Evolutionary conservation across 257 asterid genomes (phyloP).

Genomic region (Euphrasia confusa): DNA sequence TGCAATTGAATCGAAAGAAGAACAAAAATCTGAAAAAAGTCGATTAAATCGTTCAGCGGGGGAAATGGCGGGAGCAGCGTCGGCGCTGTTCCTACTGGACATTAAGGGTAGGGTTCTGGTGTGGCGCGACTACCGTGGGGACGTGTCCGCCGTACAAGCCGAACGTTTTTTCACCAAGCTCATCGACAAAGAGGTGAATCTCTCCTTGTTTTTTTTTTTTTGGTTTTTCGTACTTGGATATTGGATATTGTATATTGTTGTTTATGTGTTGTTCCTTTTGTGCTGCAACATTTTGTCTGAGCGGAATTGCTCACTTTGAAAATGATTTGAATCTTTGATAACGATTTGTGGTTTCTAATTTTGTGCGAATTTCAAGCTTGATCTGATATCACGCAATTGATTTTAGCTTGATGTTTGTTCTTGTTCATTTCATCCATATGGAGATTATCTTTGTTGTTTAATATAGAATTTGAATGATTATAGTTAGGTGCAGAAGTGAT

Average conservation of each 20-base stretch:
- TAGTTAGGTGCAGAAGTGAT: constrained; percentile 19
- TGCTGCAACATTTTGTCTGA: not conserved
- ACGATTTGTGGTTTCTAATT: not conserved
- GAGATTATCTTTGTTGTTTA: constrained; percentile 4
- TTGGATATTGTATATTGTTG: constrained; percentile 15
- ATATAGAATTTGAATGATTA: constrained; percentile 3
- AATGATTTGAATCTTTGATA: constrained; percentile 2
- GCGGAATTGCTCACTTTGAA: constrained; percentile 11
- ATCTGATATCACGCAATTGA: constrained; percentile 25
- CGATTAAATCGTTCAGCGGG: constrained; percentile 13
- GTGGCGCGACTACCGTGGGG: constrained; percentile 99
- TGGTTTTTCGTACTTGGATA: not conserved
- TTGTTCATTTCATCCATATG: not conserved
- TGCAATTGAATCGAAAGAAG: constrained; percentile 20
- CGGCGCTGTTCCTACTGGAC: constrained; percentile 99
- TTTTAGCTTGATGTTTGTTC: not conserved
- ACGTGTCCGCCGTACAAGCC: constrained; percentile 79
- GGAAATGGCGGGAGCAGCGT: constrained; percentile 95
- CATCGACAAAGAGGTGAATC: constrained; percentile 73
- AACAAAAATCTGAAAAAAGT: constrained; percentile 2
- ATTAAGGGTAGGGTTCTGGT: constrained; percentile 92
- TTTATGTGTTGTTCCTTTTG: not conserved
- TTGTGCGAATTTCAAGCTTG: constrained; percentile 27
- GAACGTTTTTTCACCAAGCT: constrained; percentile 90
- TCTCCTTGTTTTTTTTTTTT: constrained; percentile 3